phyloP scores from a whole-genome alignment of 2,329 filamentous ascomycete species.

The Fusarium sp. region DNA sequence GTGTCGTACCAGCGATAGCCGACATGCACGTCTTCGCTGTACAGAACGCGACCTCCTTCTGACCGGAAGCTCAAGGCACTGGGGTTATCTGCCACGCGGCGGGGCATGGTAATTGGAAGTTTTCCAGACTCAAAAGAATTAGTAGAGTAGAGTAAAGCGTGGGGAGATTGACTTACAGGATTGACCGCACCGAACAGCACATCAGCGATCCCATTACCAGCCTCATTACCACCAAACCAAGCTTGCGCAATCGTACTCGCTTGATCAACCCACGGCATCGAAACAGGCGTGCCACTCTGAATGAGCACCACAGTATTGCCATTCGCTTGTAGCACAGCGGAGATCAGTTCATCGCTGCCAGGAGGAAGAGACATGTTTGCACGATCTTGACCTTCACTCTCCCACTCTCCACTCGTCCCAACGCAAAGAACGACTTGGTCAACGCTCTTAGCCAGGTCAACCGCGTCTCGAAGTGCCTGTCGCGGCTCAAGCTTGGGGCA shows the following conservation, averaged over 20 bases:
- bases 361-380: neutral
- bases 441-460: neutral
- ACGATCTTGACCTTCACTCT: neutral
- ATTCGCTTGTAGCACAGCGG: neutral
- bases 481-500: neutral
- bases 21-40: slow-evolving; percentile 3
- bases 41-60: neutral
- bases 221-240: slow-evolving; percentile 1
- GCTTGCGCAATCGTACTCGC: neutral
- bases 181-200: neutral
- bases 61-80: neutral
- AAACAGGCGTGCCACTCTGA: neutral
- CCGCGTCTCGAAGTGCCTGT: neutral
- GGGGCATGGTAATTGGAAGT: neutral
- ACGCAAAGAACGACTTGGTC: neutral
- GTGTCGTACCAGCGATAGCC: slow-evolving; percentile 7
- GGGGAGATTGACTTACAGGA: neutral
- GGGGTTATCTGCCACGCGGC: neutral
- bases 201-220: neutral
- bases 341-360: neutral
- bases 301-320: neutral
- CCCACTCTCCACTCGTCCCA: neutral
- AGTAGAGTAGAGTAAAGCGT: accelerated
- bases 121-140: neutral
- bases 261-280: neutral